Conservation (phyloP, 2,329 filamentous ascomycete species). For the Ceratocystis huliohia region DNA sequence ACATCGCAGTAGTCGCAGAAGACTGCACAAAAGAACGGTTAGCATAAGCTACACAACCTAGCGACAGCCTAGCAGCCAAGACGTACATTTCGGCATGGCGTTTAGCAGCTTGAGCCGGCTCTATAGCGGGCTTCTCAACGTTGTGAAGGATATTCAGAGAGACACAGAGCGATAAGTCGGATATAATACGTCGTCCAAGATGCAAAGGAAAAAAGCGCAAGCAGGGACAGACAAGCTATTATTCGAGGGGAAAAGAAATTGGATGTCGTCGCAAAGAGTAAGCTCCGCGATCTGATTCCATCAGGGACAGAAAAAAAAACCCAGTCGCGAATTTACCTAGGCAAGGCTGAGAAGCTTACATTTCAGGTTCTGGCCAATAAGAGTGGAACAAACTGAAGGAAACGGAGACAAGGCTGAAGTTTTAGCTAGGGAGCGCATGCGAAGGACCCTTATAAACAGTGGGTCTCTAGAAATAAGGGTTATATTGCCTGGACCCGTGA, state of each 20-base stretch:
- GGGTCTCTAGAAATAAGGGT: background rate
- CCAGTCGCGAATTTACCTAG: background rate
- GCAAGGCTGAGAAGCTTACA: background rate
- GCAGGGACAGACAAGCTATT: background rate
- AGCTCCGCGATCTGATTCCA: background rate
- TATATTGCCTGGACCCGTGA: no score
- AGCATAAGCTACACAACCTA: background rate
- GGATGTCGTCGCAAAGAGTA: background rate
- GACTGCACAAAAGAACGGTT: conserved; percentile 21
- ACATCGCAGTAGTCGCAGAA: conserved; percentile 94
- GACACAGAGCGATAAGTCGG: background rate
- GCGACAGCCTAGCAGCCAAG: conserved; percentile 22
- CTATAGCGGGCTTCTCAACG: conserved; percentile 14
- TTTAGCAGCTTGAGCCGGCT: background rate
- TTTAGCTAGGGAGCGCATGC: background rate
- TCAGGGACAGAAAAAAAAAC: background rate
- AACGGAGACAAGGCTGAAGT: background rate
- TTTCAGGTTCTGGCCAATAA: background rate
- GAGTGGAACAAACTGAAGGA: background rate
- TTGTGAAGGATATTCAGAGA: conserved; percentile 19
- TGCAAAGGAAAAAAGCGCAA: background rate
- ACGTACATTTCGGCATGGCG: conserved; percentile 10
- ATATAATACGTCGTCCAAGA: background rate
- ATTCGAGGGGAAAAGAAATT: background rate
- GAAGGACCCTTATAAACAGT: background rate